Base-by-base conservation (phyloP, 1,284 basidiomycete genomes). In the Boletellus deceptivus region DNA sequence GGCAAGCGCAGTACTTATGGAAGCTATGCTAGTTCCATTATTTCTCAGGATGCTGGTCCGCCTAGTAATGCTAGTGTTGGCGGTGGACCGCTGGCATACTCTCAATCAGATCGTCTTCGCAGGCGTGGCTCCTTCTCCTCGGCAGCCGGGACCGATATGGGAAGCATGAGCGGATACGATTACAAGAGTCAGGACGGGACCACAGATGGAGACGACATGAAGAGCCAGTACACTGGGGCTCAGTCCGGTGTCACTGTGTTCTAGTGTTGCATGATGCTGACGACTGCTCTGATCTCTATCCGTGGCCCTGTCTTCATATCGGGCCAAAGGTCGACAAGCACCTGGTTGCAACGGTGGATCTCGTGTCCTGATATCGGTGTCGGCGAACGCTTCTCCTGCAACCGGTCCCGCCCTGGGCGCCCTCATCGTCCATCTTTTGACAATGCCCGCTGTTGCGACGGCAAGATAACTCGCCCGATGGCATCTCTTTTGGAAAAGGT, bases 11-110 rank as follows among this genome's bases (percentile, higher is more conserved):
- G 84, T 63, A 78, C 77, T 3, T 93, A 92, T 59, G 82, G 84
- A 53, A 89, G 88, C 58, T 96, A 97, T 65, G 93, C 92, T 2
- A 89, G 86, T 36, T 94, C 91, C 14, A 91, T 94, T 67, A 86
- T 93, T 55, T 95, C 93, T 34, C 93, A 94, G 67, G 91, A 95
- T 69, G 82, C 77, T 34, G 88, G 86, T 1, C 78, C 80, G 5
- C 78, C 76, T 50, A 75, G 76, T 45, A 75, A 68, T 49, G 71
- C 75, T 44, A 77, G 69, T 22, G 76, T 77, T 34, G 74, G 77
- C 46, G 72, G 64, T 48, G 74, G 62, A 25, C 55, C 69, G 6
- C 80, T 95, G 64, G 84, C 86, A 6, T 95, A 84, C 70, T 89
- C 88, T 20, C 93, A 97, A 69, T 86, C 82, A 37, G 86, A 89